Evolutionary conservation across 148 eudicot genomes (phyloP).

Genomic region (Fagopyrum tataricum): DNA sequence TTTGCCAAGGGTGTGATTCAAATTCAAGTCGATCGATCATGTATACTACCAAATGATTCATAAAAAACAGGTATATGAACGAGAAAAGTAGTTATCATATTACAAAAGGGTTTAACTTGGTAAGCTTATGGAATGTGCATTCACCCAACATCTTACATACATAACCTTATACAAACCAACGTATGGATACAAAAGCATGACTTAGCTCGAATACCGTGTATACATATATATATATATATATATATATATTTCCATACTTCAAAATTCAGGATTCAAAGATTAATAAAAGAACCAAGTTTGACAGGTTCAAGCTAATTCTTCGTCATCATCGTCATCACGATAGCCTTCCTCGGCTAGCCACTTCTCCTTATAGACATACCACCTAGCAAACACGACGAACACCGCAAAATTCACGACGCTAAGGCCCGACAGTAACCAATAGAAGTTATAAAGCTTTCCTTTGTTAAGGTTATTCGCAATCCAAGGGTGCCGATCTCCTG

Average conservation of each 20-base stretch:
- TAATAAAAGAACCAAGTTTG: not conserved
- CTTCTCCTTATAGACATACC: slow-evolving; percentile 75
- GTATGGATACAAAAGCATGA: no score
- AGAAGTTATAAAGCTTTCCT: slow-evolving; percentile 72
- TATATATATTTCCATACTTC: not conserved
- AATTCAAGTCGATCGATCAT: no score
- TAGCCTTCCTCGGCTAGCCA: slow-evolving; percentile 61
- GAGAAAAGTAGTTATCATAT: no score
- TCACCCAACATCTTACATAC: no score
- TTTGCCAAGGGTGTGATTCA: no score
- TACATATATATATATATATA: not conserved
- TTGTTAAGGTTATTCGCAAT: slow-evolving; percentile 72
- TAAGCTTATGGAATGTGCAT: no score
- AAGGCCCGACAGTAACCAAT: slow-evolving; percentile 59
- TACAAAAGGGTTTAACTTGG: no score
- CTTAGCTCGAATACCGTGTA: not conserved
- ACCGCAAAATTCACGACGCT: slow-evolving; percentile 44
- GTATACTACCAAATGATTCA: no score
- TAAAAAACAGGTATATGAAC: no score
- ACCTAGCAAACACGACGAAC: slow-evolving; percentile 44
- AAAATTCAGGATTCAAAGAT: not conserved
- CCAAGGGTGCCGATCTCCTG: slow-evolving; percentile 55
- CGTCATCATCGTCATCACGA: slow-evolving; percentile 30
- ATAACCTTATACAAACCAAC: no score
- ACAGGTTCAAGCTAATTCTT: not conserved